Conservation (phyloP, 768 basidiomycete genomes). For the Amyloporia xantha region DNA sequence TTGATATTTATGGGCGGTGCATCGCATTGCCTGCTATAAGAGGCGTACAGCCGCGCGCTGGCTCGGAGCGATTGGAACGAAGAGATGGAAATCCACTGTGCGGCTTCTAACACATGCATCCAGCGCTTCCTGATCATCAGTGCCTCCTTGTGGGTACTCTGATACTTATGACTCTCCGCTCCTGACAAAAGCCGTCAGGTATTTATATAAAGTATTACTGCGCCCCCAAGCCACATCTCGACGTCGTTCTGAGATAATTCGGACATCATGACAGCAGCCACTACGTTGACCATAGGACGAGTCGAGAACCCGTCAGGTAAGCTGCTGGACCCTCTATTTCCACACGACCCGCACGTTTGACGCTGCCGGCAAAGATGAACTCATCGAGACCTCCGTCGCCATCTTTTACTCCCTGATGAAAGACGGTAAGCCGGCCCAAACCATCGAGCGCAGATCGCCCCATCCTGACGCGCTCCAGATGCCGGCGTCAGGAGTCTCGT, state of each 20-base stretch:
- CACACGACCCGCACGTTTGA: neutral
- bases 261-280: slow-evolving; percentile 3
- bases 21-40: neutral
- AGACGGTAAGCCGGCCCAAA: slow-evolving; percentile 7
- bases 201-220: neutral
- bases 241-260: neutral
- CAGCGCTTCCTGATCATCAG: too few species aligned
- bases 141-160: too few species aligned
- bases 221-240: neutral
- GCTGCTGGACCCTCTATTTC: neutral
- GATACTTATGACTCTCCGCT: too few species aligned
- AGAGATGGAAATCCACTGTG: too few species aligned
- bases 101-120: too few species aligned
- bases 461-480: slow-evolving; percentile 3
- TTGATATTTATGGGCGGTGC: neutral
- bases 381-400: slow-evolving; percentile 7
- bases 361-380: neutral
- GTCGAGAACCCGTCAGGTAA: slow-evolving; percentile 6
- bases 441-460: neutral
- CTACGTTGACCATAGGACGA: slow-evolving; percentile 1
- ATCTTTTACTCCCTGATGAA: slow-evolving; percentile 13
- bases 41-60: too few species aligned
- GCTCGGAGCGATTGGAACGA: too few species aligned
- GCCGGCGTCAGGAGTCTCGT: slow-evolving; percentile 4
- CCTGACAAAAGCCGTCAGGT: neutral